Conservation (phyloP, 129 eudicot species). For the Lonicera japonica region DNA sequence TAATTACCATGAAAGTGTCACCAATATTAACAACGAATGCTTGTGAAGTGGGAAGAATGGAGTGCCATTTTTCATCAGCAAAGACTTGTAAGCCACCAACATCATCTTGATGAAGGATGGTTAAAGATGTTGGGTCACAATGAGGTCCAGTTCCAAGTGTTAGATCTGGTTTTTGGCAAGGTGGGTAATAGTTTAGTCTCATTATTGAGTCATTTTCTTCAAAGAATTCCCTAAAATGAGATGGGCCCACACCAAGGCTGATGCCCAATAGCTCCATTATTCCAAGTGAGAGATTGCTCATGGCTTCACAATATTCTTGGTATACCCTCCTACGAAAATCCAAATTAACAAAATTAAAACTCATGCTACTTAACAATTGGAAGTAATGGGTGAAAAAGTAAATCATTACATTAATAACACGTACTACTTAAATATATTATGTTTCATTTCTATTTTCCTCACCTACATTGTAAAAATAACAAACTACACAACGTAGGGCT, state of each 20-base stretch:
- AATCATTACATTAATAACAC: too few species aligned
- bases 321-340: slow-evolving; percentile 52
- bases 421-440: too few species aligned
- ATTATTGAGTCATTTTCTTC: slow-evolving; percentile 73
- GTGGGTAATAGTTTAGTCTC: slow-evolving; percentile 84
- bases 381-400: too few species aligned
- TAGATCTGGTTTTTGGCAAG: slow-evolving; percentile 62
- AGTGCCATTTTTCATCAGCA: slow-evolving; percentile 69
- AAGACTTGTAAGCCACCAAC: slow-evolving; percentile 91
- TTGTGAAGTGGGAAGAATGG: slow-evolving; percentile 51
- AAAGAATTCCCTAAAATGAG: slow-evolving; percentile 51
- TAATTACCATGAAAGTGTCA: slow-evolving; percentile 82
- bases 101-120: slow-evolving; percentile 87
- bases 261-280: slow-evolving; percentile 77
- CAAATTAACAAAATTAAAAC: too few species aligned
- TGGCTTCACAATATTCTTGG: slow-evolving; percentile 65
- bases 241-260: slow-evolving; percentile 68
- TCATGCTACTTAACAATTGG: too few species aligned
- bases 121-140: slow-evolving; percentile 86
- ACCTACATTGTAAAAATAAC: too few species aligned
- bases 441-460: too few species aligned
- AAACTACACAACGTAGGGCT: too few species aligned
- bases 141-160: slow-evolving; percentile 97
- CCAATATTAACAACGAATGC: slow-evolving; percentile 93
- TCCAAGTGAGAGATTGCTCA: slow-evolving; percentile 57